Base-by-base conservation (phyloP, 2,329 filamentous ascomycete species). In the Penicillium sp. region DNA sequence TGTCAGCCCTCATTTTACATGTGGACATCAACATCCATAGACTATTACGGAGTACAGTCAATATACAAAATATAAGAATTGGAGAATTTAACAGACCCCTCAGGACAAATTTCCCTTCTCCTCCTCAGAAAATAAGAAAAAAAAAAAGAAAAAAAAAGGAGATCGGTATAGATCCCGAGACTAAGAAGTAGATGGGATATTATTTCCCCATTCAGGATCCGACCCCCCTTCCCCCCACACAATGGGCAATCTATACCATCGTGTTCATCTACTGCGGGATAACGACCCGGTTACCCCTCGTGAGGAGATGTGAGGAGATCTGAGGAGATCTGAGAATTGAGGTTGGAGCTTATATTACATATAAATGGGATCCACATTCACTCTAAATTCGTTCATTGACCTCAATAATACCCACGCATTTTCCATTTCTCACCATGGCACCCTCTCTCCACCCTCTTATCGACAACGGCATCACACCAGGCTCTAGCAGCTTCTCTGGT, bases 401-500 rank as follows among this genome's bases (percentile, higher is more conserved):
- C 35, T 19, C 19, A 17, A 25, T n/a, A 33, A 19, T 31, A 52
- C 25, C 31, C 23, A 23, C 19, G 31, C n/a, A 38, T 41, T 50
- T 27, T 25, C 51, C 55, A 71, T 46, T 13, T 9, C 23, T 52
- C 38, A 55, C 21, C 23, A 67, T 67, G 64, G 55, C 62, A 12
- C 73, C 72, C 27, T 81, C 80, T 21, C 78, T 89, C 19, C 86
- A 89, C 74, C 86, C 87, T 43, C 70, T 81, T 50, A 76, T 89
- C 75, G 84, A 88, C 76, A 83, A 84, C 64, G 85, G 86, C 71
- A 67, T 89, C 70, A 77, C 74, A 57, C 83, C 84, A 65, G 86
- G 86, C 62, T 69, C 76, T 51, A 51, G 80, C 33, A 76, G 78
- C 73, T 85, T 86, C 73, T 46, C 78, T 0, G 86, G 87, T 57